Conservation (phyloP, 768 basidiomycete species). For the Suillus tomentosus region DNA sequence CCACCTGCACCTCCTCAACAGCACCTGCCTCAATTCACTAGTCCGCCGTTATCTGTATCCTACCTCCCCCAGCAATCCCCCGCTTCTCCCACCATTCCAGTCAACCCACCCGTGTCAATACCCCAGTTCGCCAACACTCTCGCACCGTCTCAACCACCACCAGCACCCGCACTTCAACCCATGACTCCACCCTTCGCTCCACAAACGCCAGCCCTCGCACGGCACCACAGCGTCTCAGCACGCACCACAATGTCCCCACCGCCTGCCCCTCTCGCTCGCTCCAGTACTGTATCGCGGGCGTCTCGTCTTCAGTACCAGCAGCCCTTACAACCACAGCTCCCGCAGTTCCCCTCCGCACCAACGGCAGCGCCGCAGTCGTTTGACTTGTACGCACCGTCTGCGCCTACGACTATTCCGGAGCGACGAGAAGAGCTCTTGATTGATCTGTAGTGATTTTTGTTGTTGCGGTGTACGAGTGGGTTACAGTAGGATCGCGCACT, state of each 20-base stretch:
- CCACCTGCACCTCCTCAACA: slow-evolving; percentile 16
- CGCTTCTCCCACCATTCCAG: slow-evolving; percentile 18
- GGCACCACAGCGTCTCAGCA: slow-evolving; percentile 22
- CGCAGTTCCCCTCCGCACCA: slow-evolving; percentile 68
- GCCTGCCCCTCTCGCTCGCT: background rate
- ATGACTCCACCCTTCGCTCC: slow-evolving; percentile 15
- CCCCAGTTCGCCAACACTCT: slow-evolving; percentile 17
- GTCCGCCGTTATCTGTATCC: slow-evolving; percentile 13
- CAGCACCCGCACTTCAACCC: slow-evolving; percentile 12
- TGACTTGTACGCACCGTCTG: slow-evolving; percentile 49
- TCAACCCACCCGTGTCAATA: slow-evolving; percentile 25
- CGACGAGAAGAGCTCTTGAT: slow-evolving; percentile 62
- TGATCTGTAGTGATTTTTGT: slow-evolving; percentile 33
- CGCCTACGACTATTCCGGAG: slow-evolving; percentile 51
- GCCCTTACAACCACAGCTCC: slow-evolving; percentile 36
- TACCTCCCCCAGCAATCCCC: slow-evolving; percentile 20
- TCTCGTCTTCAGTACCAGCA: slow-evolving; percentile 17
- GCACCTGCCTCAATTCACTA: slow-evolving; percentile 17
- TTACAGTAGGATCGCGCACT: background rate
- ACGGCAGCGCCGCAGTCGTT: slow-evolving; percentile 58
- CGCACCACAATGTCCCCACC: slow-evolving; percentile 6
- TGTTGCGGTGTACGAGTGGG: background rate
- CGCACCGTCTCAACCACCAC: slow-evolving; percentile 1
- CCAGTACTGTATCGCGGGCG: slow-evolving; percentile 3
- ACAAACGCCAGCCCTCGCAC: slow-evolving; percentile 21